Base-by-base conservation (phyloP, 2,329 filamentous ascomycete species). In the Phoma sp. region DNA sequence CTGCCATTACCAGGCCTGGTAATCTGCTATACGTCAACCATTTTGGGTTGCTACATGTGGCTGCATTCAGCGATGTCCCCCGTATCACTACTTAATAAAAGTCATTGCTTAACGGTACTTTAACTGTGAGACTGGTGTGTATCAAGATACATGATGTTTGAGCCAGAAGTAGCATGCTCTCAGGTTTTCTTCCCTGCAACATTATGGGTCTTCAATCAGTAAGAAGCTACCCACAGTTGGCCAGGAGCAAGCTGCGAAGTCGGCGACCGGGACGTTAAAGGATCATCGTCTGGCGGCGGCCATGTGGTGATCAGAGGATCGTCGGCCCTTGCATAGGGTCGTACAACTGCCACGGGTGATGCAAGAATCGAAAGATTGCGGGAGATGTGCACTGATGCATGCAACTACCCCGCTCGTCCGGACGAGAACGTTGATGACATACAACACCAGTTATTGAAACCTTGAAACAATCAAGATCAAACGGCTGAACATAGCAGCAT, bases 61-160 rank as follows among this genome's bases (percentile, higher is more conserved):
- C 40, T 43, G 32, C 49, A 48, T 52, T 49, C 42, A 61, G 48
- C 56, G 37, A 55, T 36, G 30, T 37, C 9, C 30, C 14, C 7
- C 42, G 23, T 25, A 51, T 29, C 40, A 62, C 33, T 51, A 62
- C 38, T 53, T 60, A 60, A 57, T 60, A 59, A 62, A 62, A 63
- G 49, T 64, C 58, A 40, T 57, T 47, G 42, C 43, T 39, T 52
- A 34, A 42, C 43, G 20, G 36, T 15, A 11, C 3, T 30, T 4
- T 21, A 26, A 18, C 2, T 25, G 23, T 25, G 5, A 25, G 23
- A 25, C 23, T 25, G 23, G 5, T 9, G 5, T 5, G 23, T 25
- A 25, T 9, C 5, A 25, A 5, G 23, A 25, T 9, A 25, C 23
- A 9, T 25, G 9, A 25, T 7, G 20, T 25, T 38, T 9, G 9